Evolutionary conservation across 2,329 filamentous ascomycete genomes (phyloP).

Genomic region (Ophiostoma perfectum): DNA sequence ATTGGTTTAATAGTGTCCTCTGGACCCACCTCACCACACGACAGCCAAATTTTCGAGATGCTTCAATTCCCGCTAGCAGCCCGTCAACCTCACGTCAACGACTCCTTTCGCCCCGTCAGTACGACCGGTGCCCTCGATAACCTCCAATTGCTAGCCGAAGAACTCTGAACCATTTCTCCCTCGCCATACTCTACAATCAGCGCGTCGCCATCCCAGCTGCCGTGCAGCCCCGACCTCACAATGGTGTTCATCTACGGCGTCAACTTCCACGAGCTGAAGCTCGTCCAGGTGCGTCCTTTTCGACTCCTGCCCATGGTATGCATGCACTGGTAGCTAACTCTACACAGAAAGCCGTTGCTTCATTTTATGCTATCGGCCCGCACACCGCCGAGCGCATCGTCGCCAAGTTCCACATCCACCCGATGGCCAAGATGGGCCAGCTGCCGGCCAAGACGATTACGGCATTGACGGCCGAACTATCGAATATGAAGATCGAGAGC

Average conservation of each 20-base stretch:
- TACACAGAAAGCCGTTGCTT: slow-evolving; percentile 63
- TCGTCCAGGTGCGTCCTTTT: slow-evolving; percentile 64
- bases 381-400: slow-evolving; percentile 67
- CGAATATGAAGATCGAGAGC: slow-evolving; percentile 89
- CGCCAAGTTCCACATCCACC: slow-evolving; percentile 84
- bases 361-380: slow-evolving; percentile 80
- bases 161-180: not conserved
- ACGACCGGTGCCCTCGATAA: not conserved
- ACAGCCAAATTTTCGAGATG: slow-evolving; percentile 21
- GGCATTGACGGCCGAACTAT: slow-evolving; percentile 76
- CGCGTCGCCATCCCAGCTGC: not conserved
- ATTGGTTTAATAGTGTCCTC: not conserved
- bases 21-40: slow-evolving; percentile 14
- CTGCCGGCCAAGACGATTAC: slow-evolving; percentile 72
- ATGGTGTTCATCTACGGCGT: slow-evolving; percentile 77
- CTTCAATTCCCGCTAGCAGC: not conserved
- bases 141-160: not conserved
- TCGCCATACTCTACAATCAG: not conserved
- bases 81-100: not conserved
- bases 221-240: slow-evolving; percentile 32
- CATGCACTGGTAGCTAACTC: not conserved
- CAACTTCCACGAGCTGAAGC: slow-evolving; percentile 76
- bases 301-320: not conserved
- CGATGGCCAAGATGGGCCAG: slow-evolving; percentile 69
- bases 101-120: not conserved